Base-by-base conservation (phyloP, 495 filamentous ascomycete species). In the Aspergillus avenaceus region DNA sequence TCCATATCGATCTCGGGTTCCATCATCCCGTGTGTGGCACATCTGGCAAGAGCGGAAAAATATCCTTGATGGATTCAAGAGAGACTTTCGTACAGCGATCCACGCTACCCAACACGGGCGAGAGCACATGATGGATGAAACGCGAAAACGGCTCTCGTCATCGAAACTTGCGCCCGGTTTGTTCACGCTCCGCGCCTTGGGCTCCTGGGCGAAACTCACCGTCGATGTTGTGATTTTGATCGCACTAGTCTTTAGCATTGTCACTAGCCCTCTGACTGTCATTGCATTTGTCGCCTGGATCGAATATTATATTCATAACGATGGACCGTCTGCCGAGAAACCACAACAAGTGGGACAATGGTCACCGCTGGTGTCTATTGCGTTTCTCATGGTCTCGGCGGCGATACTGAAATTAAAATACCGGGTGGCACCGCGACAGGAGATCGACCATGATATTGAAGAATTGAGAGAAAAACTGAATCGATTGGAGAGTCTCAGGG, bases 261-360 rank as follows among this genome's bases (percentile, higher is more conserved):
- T 70, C 12, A 47, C 63, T 31, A 70, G 66, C n/a, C 64, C 64
- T 0, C 47, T 70, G 0, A 67, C 66, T 0, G 61, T 61, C 2
- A 51, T 67, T 11, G 66, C 62, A 0, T 70, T 70, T 40, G 60
- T 70, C 5, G 49, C 45, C 5, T 70, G 64, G 64, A 60, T 63
- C 8, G 66, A 70, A 41, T 66, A 58, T 47, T 64, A 56, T 34
- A 66, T 70, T 8, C 45, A 52, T 22, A 59, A 67, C 18, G 66
- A 70, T 36, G 64, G 66, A 0, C 66, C 66, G 0, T 52, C 54
- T 5, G 58, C 63, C 36, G 64, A 67, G 42, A 55, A 47, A 27
- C 62, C 63, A 3, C 55, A 58, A 8, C 64, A 70, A 36, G 66
- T 70, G 11, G 66, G 66, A 3, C 66, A 70, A 34, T 70, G 66